phyloP scores from a whole-genome alignment of 257 asterid genomes.

The Ehretia macrophylla region DNA sequence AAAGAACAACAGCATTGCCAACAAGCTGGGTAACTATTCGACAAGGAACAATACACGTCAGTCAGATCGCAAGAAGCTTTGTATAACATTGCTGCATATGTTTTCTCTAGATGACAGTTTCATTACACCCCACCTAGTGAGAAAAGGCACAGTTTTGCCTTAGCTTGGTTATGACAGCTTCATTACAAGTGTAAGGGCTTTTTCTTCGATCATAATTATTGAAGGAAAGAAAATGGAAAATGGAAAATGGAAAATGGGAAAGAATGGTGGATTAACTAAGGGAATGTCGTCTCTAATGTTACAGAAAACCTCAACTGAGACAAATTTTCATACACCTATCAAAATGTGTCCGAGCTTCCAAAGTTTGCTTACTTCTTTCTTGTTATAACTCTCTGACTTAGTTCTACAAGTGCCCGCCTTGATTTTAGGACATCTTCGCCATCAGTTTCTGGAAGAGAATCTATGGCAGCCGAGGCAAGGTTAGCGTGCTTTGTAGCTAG shows the following conservation, averaged over 20 bases:
- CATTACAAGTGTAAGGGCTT: background rate
- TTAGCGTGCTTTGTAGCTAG: conserved; percentile 76
- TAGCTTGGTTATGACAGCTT: background rate
- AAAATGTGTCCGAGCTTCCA: too few relatives aligned
- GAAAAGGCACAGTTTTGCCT: background rate
- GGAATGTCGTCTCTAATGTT: conserved; percentile 4
- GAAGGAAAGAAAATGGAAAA: background rate
- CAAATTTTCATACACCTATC: too few relatives aligned
- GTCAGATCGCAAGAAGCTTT: too few relatives aligned
- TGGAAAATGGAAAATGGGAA: conserved; percentile 1
- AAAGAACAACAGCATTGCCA: too few relatives aligned
- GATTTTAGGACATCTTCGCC: conserved; percentile 71
- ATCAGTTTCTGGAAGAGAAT: conserved; percentile 61
- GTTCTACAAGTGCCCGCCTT: conserved; percentile 79
- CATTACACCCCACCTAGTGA: background rate
- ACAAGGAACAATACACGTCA: too few relatives aligned
- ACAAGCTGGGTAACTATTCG: too few relatives aligned
- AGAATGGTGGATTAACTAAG: conserved; percentile 10
- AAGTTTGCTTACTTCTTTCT: conserved; percentile 46
- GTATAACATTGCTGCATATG: background rate
- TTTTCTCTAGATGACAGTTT: background rate
- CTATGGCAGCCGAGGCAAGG: conserved; percentile 80
- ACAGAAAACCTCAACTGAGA: background rate
- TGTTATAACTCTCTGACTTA: conserved; percentile 74
- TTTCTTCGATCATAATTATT: conserved; percentile 10